Percentiles rank a stretch among this genome's conserved stretches.
Evolutionary conservation across 176 grass and related monocot genomes (phyloP).

Genomic region (Phoenix roebelenii): DNA sequence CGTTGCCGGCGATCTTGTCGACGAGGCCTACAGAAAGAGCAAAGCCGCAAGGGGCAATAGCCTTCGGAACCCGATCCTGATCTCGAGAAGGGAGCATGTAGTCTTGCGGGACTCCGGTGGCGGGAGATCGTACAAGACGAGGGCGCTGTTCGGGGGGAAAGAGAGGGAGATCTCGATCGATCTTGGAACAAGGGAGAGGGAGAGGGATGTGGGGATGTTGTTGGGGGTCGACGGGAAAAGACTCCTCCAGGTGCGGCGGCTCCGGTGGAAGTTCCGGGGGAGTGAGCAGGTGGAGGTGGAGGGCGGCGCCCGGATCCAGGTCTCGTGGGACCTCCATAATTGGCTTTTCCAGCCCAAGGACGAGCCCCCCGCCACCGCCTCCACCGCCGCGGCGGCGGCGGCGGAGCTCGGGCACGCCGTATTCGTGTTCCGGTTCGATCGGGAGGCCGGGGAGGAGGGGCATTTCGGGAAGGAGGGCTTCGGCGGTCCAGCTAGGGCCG

Average conservation of each 20-base stretch:
- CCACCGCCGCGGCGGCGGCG: not conserved
- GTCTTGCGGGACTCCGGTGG: slow-evolving; percentile 38
- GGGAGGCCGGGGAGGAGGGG: slow-evolving; percentile 22
- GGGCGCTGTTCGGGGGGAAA: slow-evolving; percentile 50
- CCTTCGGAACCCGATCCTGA: slow-evolving; percentile 21
- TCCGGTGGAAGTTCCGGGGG: slow-evolving; percentile 93
- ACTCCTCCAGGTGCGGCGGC: slow-evolving; percentile 55
- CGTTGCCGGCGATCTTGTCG: slow-evolving; percentile 59
- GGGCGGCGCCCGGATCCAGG: slow-evolving; percentile 40
- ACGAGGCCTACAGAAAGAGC: slow-evolving; percentile 63
- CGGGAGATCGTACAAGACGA: slow-evolving; percentile 31
- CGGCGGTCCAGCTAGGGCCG: not conserved
- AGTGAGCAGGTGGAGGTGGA: slow-evolving; percentile 66
- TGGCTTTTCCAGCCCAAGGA: slow-evolving; percentile 58
- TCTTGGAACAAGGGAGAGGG: slow-evolving; percentile 26
- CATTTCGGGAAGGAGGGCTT: slow-evolving; percentile 10
- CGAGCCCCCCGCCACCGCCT: slow-evolving; percentile 20
- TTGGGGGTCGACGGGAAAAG: slow-evolving; percentile 56
- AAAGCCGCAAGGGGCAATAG: slow-evolving; percentile 14
- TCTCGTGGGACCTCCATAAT: slow-evolving; percentile 90
- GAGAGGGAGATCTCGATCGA: slow-evolving; percentile 78
- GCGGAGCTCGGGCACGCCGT: slow-evolving; percentile 39
- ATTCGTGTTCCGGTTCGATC: slow-evolving; percentile 86
- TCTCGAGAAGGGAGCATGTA: slow-evolving; percentile 66
- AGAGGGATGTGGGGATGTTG: slow-evolving; percentile 51